Percentiles rank a stretch among this genome's conserved stretches.
phyloP scores from a whole-genome alignment of 2,329 filamentous ascomycete genomes.

The Monosporascus ibericus region DNA sequence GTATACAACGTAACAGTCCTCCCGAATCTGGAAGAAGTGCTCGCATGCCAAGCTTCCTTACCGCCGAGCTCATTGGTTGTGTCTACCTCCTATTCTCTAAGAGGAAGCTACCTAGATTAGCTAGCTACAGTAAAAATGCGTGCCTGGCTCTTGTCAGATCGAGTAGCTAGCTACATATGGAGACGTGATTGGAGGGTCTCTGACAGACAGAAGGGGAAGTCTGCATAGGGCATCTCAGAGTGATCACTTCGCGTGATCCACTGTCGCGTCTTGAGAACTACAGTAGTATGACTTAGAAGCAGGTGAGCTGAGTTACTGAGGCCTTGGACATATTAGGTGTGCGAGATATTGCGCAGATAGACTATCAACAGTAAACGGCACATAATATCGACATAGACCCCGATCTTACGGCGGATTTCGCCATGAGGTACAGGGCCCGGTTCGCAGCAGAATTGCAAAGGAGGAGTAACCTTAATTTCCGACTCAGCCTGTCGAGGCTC shows the following conservation, averaged over 20 bases:
- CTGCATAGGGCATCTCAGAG: background rate
- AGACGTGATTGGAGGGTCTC: background rate
- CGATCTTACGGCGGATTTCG: too few species aligned
- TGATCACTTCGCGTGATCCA: background rate
- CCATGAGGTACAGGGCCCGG: too few species aligned
- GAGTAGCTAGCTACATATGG: background rate
- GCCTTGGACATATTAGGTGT: too few species aligned
- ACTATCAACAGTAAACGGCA: too few species aligned
- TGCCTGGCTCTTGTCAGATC: background rate
- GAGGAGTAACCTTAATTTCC: too few species aligned
- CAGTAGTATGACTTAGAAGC: too few species aligned
- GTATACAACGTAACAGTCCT: background rate
- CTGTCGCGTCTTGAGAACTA: too few species aligned
- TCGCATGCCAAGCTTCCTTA: background rate
- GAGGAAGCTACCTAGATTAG: background rate
- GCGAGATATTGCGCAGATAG: too few species aligned
- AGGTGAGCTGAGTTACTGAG: too few species aligned
- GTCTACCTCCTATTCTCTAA: background rate
- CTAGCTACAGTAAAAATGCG: background rate
- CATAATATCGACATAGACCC: too few species aligned
- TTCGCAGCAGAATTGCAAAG: too few species aligned
- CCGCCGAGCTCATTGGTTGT: background rate
- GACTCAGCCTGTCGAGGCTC: too few species aligned
- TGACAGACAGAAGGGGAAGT: background rate
- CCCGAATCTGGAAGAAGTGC: background rate